Conservation (phyloP, 139 green algal genomes). For the Chlorella sp. region DNA sequence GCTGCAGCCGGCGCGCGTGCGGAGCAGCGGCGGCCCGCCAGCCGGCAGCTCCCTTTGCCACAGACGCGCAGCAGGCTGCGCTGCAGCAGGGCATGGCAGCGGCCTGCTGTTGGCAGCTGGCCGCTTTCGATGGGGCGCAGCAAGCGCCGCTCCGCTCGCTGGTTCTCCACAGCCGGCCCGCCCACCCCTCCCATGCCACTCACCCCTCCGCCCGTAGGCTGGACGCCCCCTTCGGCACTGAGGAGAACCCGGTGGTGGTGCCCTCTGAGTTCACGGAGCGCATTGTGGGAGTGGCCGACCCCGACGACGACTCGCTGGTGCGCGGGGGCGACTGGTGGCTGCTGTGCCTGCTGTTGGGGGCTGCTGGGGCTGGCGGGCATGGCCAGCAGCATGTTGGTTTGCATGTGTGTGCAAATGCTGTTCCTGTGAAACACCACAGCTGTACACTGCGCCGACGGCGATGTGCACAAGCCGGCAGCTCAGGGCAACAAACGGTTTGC, state of each 20-base stretch:
- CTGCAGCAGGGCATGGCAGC: neutral
- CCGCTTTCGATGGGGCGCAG: neutral
- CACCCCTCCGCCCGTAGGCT: conserved; percentile 45
- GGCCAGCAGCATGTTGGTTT: neutral
- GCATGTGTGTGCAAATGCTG: neutral
- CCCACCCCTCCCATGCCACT: neutral
- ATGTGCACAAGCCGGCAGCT: no score
- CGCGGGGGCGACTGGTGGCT: neutral
- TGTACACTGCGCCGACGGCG: no score
- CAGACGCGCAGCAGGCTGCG: neutral
- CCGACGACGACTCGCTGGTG: conserved; percentile 76
- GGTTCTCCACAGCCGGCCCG: neutral
- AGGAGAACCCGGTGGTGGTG: conserved; percentile 73
- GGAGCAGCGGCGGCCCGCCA: no score
- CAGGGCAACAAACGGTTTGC: neutral
- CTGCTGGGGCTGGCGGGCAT: no score
- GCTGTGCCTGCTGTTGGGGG: no score
- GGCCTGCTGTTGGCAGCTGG: neutral
- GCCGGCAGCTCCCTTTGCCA: neutral
- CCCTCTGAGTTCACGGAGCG: conserved; percentile 58
- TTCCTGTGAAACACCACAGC: neutral
- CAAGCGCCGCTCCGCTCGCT: no score
- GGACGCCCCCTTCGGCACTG: conserved; percentile 71
- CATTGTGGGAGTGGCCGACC: conserved; percentile 78
- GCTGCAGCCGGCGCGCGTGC: no score